Percentiles rank a stretch among this genome's conserved stretches.
phyloP scores from a whole-genome alignment of 805 yeast genomes.

The Monosporozyma solicola region DNA sequence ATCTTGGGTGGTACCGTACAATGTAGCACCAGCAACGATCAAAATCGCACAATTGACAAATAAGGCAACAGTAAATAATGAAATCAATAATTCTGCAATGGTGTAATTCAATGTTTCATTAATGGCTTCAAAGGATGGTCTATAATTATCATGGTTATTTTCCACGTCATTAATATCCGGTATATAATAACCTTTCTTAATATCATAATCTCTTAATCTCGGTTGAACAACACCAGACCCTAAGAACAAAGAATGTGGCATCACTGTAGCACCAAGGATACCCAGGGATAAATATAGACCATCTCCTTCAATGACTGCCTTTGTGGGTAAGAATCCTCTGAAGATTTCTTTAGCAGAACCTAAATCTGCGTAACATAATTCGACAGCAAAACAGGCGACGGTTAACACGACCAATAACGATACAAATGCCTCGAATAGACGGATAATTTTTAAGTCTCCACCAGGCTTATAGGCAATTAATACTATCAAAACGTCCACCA shows the following conservation, averaged over 20 bases:
- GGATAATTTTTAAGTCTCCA: conserved; percentile 67
- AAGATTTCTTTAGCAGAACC: conserved; percentile 51
- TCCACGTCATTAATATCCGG: conserved; percentile 31
- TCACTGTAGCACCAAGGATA: conserved; percentile 85
- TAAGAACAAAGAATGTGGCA: conserved; percentile 86
- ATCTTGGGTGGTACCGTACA: conserved; percentile 45
- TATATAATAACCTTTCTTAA: conserved; percentile 52
- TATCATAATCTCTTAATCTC: conserved; percentile 69
- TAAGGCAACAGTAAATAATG: conserved; percentile 80
- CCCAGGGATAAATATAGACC: conserved; percentile 79
- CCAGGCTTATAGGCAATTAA: conserved; percentile 80
- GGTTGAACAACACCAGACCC: conserved; percentile 89
- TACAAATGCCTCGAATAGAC: conserved; percentile 77
- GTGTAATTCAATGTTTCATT: conserved; percentile 74
- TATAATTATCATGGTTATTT: conserved; percentile 40
- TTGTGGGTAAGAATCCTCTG: conserved; percentile 55
- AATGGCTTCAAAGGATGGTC: conserved; percentile 77
- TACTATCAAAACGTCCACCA: conserved; percentile 77
- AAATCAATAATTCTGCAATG: conserved; percentile 70
- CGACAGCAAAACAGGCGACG: conserved; percentile 75
- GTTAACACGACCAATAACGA: conserved; percentile 70
- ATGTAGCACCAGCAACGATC: conserved; percentile 87
- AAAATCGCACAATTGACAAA: conserved; percentile 86
- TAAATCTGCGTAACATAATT: conserved; percentile 58
- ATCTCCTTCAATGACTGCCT: conserved; percentile 40